These are phyloP conservation scores for Trichaptum fuscoviolaceum DNA, from an alignment of 768 basidiomycete genomes.

Conservation along the genomic window DNA sequence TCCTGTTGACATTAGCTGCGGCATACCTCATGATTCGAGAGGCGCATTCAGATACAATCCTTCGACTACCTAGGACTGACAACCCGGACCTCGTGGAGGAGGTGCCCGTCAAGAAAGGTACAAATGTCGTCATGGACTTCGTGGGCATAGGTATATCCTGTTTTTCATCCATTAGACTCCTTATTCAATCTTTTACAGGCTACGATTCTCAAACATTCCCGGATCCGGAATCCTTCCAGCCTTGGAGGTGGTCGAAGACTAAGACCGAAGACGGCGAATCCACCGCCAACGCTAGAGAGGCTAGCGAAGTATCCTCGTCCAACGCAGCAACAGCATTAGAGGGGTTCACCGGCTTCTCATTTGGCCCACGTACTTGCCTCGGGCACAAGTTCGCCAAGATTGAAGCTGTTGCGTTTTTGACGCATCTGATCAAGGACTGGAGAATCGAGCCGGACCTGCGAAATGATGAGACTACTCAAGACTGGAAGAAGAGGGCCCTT, in stretches of 20 bases:
- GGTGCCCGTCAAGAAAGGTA: constrained; percentile 5
- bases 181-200: constrained; percentile 25
- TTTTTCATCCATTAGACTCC: neutral
- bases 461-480: constrained; percentile 27
- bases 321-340: constrained; percentile 5
- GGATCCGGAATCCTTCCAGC: constrained; percentile 41
- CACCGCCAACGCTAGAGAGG: constrained; percentile 1
- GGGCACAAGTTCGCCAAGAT: constrained; percentile 51
- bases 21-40: constrained; percentile 9
- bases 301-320: constrained; percentile 12
- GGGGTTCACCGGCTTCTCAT: too few species aligned
- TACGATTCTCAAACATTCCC: constrained; percentile 47
- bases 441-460: constrained; percentile 40
- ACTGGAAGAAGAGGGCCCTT: constrained; percentile 1
- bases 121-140: constrained; percentile 40
- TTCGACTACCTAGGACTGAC: constrained; percentile 4
- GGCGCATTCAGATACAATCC: constrained; percentile 6
- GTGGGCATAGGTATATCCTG: constrained; percentile 40
- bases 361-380: constrained; percentile 47
- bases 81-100: constrained; percentile 5
- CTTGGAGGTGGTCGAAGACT: constrained; percentile 45
- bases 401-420: constrained; percentile 49
- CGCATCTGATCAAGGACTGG: constrained; percentile 48
- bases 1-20: constrained; percentile 5
- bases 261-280: constrained; percentile 1